Evolutionary conservation across 140 eudicot species (phyloP), one percentile per base, ranked within the genome.

Genomic region (Ambrosia hybrid): DNA sequence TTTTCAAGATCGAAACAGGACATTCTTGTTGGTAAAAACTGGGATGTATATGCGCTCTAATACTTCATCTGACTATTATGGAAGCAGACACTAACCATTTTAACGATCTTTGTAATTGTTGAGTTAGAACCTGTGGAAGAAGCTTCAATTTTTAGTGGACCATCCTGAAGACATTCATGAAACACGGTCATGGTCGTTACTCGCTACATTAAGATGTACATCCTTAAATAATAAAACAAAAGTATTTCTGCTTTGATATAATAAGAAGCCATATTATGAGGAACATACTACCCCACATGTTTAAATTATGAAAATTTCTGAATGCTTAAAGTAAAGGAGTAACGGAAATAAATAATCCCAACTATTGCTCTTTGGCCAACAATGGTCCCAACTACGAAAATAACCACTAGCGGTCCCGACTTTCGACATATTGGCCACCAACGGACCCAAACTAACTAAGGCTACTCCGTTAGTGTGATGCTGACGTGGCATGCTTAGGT

Each of bases 121-220:
- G 98, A 92, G 80, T 89, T 82, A 71, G 98, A 92, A 72, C 98
- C 98, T 1, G 96, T 89, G 53, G 98, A 81, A 80, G 95, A 83
- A 58, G 98, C 96, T 87, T 83, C 95, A 67, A 92, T 79, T 82
- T 89, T 89, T 78, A 92, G 72, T 68, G 98, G 98, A 71, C 98
- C 98, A 73, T 92, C 98, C 98, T 92, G 87, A 53, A 79, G 30
- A 21, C 30, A 21, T 21, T 34, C 65, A 53, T 30, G 37, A 60
- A 56, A 53, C 30, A 46, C 1, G 75, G 37, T 59, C 63, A 48
- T 10, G 36, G 16, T 76, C 75, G 46, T 0, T 57, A 70, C 53
- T 57, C 75, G 68, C 5, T 12, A 55, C 53, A 38, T 14, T 13
- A 37, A 48, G 16, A 48, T 8, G 58, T 65, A 10, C 39, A 65